Evolutionary conservation across 2,329 filamentous ascomycete genomes (phyloP), one percentile per base, ranked within the genome.

Genomic region (Ustilaginoidea virens): DNA sequence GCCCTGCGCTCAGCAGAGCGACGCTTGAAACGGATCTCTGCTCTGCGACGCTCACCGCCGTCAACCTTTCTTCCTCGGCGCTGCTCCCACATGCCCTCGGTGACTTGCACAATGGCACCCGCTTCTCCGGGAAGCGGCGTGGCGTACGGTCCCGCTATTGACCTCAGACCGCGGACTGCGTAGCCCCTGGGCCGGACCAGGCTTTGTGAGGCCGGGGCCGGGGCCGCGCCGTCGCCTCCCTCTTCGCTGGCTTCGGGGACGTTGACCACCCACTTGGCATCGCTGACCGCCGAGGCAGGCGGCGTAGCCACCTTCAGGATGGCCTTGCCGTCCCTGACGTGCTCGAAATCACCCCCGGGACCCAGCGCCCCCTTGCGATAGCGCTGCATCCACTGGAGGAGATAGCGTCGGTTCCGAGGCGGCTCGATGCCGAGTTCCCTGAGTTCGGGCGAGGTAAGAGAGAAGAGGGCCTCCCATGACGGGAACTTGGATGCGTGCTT

Each of bases 51-150:
- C 65, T 98, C 90, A 64, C 90, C 90, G 47, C 90, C 90, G 55
- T 96, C 86, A 40, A 98, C 76, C 74, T 96, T 96, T 46, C 74
- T 73, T 17, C 90, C 87, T 44, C 76, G 69, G 49, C 69, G 76
- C 45, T 85, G 66, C 61, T 96, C 87, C 90, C 87, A 96, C 62
- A 96, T 78, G 7, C 87, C 85, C 52, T 94, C 86, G 32, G 75
- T 72, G 14, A 81, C 66, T 37, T 65, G 63, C 40, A 96, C 64
- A 29, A 65, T 61, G 8, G 76, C 80, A 7, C 71, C 74, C 23
- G 60, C 57, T 1, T 70, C 66, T 1, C 69, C 69, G 52, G 79
- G 75, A 17, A 86, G 48, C 4, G 74, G 71, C 47, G 76, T 61
- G 5, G 85, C 69, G 43, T 74, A 79, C 2, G 80, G 80, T 0